Percentiles rank a stretch among this genome's conserved stretches.
Evolutionary conservation across 225 moss, liverwort and hornwort genomes (phyloP).

Genomic region (Takakia lepidozioides): DNA sequence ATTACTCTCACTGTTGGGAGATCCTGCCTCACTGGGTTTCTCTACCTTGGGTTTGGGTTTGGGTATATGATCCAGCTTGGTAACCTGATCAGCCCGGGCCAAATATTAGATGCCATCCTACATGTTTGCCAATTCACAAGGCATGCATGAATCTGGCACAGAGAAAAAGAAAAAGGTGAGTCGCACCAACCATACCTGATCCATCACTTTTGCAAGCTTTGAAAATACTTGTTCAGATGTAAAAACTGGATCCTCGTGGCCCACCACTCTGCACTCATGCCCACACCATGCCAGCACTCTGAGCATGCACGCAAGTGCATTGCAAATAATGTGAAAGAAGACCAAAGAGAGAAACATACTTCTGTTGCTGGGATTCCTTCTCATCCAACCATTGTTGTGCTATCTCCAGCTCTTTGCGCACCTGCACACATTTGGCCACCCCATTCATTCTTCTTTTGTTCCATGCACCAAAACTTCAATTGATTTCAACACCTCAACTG

Average conservation of each 20-base stretch:
- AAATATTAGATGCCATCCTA: background rate
- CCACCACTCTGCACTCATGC: constrained; percentile 23
- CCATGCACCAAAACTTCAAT: background rate
- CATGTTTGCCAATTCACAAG: background rate
- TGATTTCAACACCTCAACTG: background rate
- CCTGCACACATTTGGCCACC: constrained; percentile 18
- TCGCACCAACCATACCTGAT: constrained; percentile 15
- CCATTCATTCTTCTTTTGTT: background rate
- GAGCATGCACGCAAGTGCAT: background rate
- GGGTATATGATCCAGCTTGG: background rate
- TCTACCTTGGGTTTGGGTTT: constrained; percentile 1
- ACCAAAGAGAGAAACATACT: constrained; percentile 13
- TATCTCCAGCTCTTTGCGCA: constrained; percentile 21
- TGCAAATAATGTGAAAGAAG: background rate
- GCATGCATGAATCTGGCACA: background rate
- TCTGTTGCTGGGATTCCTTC: constrained; percentile 22
- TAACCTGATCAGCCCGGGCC: constrained; percentile 1
- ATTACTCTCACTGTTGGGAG: too few species aligned
- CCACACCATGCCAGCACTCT: background rate
- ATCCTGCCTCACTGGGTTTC: too few species aligned
- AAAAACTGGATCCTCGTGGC: constrained; percentile 32
- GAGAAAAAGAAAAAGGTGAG: background rate
- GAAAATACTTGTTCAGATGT: constrained; percentile 22
- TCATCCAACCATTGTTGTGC: constrained; percentile 37
- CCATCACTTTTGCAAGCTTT: constrained; percentile 16